A percentile compares a stretch with the other conserved stretches of the same genome.
phyloP scores from a whole-genome alignment of 164 flowering plant genomes.

The Houttuynia cordata region DNA sequence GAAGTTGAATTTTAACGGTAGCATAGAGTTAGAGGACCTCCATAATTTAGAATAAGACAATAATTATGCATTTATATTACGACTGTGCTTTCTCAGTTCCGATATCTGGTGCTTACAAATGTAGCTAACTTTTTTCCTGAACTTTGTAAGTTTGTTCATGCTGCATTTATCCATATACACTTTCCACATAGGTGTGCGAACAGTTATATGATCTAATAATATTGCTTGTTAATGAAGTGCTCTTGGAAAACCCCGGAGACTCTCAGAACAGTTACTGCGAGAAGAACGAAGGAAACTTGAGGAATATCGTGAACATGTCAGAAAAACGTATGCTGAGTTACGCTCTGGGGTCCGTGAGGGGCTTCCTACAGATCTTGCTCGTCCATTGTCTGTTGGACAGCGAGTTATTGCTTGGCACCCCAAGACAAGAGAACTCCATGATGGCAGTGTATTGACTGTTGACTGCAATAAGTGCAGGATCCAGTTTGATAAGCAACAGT shows the following conservation, averaged over 20 bases:
- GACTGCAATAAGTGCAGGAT: slow-evolving; percentile 71
- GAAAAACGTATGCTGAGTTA: slow-evolving; percentile 73
- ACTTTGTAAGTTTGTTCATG: too few relatives aligned
- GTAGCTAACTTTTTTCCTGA: too few relatives aligned
- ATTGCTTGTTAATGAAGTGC: slow-evolving; percentile 42
- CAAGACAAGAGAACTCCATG: slow-evolving; percentile 74
- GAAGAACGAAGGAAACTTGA: slow-evolving; percentile 86
- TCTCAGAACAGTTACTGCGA: slow-evolving; percentile 63
- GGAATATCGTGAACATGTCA: slow-evolving; percentile 77
- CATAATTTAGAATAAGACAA: too few relatives aligned
- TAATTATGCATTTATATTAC: too few relatives aligned
- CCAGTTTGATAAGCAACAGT: slow-evolving; percentile 75
- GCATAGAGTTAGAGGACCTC: too few relatives aligned
- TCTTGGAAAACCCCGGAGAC: slow-evolving; percentile 88
- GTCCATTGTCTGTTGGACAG: slow-evolving; percentile 85
- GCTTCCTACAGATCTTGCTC: slow-evolving; percentile 78
- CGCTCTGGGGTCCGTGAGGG: slow-evolving; percentile 70
- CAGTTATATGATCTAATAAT: too few relatives aligned
- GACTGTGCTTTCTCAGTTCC: too few relatives aligned
- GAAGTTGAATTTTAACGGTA: too few relatives aligned
- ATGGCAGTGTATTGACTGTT: slow-evolving; percentile 80
- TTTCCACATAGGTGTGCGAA: background rate
- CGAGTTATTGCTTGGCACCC: slow-evolving; percentile 87
- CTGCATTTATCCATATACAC: too few relatives aligned
- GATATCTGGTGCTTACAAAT: too few relatives aligned